Conservation (phyloP, 176 grass and related monocot genomes). For the Areca catechu region DNA sequence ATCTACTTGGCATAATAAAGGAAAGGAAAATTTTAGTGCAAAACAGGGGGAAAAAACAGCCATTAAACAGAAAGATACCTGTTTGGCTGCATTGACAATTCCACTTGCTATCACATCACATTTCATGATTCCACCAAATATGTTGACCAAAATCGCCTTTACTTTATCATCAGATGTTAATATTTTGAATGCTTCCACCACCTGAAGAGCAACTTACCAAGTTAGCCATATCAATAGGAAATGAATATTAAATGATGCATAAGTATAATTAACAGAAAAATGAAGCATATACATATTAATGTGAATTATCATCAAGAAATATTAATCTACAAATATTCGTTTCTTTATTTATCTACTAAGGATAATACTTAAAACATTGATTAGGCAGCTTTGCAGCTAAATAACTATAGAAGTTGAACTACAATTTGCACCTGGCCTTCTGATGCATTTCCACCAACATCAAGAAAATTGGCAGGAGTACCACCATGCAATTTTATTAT, state of each 20-base stretch:
- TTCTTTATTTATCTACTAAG: too few species aligned
- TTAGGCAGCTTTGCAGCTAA: slow-evolving; percentile 6
- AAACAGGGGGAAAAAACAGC: too few species aligned
- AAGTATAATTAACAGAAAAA: too few species aligned
- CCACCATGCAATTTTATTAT: slow-evolving; percentile 99
- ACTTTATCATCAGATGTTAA: slow-evolving; percentile 97
- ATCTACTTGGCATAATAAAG: too few species aligned
- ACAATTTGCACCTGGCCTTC: slow-evolving; percentile 67
- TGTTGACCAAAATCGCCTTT: slow-evolving; percentile 98
- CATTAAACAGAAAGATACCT: slow-evolving; percentile 26
- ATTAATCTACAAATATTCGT: too few species aligned
- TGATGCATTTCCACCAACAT: slow-evolving; percentile 97
- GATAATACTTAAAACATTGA: not conserved
- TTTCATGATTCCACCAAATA: slow-evolving; percentile 99
- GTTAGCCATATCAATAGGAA: not conserved
- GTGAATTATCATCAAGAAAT: too few species aligned
- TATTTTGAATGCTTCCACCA: slow-evolving; percentile 99
- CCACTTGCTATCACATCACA: slow-evolving; percentile 97
- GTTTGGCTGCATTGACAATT: slow-evolving; percentile 98
- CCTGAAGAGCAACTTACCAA: slow-evolving; percentile 35
- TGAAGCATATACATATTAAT: too few species aligned
- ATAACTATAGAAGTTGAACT: not conserved
- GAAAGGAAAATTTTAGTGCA: not conserved
- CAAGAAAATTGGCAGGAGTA: slow-evolving; percentile 98
- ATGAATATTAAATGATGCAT: too few species aligned